Evolutionary conservation across 768 basidiomycete genomes (phyloP).

Genomic region (Tubosaeta sp.): DNA sequence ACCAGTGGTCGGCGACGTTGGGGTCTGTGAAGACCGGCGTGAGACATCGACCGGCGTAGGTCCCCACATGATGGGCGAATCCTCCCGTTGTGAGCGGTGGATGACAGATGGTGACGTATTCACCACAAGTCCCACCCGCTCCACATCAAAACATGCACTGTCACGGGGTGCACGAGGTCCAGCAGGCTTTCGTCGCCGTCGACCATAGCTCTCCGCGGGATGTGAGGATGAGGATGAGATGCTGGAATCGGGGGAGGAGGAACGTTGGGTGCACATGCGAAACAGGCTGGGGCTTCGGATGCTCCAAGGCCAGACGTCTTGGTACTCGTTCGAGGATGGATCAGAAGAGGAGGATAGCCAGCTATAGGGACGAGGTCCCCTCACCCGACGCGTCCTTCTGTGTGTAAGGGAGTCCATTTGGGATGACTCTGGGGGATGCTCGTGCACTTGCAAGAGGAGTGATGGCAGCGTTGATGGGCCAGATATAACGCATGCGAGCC

Average conservation of each 20-base stretch:
- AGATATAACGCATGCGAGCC: not conserved
- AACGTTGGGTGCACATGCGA: slow-evolving; percentile 16
- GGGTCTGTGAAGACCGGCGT: not conserved
- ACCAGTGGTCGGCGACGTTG: slow-evolving; percentile 17
- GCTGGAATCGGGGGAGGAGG: slow-evolving; percentile 15
- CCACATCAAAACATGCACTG: slow-evolving; percentile 1
- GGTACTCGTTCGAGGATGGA: slow-evolving; percentile 9
- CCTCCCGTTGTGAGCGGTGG: slow-evolving; percentile 6
- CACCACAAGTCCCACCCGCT: slow-evolving; percentile 15
- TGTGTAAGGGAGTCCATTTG: slow-evolving; percentile 11
- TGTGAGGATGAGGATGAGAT: slow-evolving; percentile 6
- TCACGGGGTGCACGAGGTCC: slow-evolving; percentile 26
- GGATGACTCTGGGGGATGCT: not conserved
- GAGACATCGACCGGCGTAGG: slow-evolving; percentile 1
- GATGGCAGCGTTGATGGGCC: slow-evolving; percentile 6
- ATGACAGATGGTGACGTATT: slow-evolving; percentile 9
- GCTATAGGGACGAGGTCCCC: slow-evolving; percentile 30
- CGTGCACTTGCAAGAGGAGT: not conserved
- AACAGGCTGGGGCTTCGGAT: slow-evolving; percentile 5
- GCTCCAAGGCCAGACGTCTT: slow-evolving; percentile 19
- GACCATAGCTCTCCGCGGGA: not conserved
- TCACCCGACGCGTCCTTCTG: slow-evolving; percentile 16
- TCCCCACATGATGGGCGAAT: not conserved
- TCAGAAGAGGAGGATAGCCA: slow-evolving; percentile 16
- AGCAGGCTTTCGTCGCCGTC: slow-evolving; percentile 19